Base-by-base conservation (phyloP, 805 yeast species). In the Candida pseudofarinosa region DNA sequence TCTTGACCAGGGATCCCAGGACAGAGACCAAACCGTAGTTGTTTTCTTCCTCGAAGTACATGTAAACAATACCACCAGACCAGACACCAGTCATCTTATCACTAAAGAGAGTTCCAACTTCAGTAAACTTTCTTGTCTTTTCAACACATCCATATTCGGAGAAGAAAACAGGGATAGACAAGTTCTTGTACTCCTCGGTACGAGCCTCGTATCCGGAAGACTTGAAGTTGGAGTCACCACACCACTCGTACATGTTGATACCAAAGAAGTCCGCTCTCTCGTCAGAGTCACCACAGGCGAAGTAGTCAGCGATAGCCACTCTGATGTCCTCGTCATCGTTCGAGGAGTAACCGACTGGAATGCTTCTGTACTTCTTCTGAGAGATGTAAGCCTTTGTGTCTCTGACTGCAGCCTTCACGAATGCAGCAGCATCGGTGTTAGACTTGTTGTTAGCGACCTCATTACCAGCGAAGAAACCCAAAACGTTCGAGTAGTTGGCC, bases 401-500 rank as follows among this genome's bases (percentile, higher is more conserved):
- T 66, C 99, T 83, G 48, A 93, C 76, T 14, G 98, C 96, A 23
- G 98, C 97, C 74, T 91, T 93, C 44, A 93, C 96, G 65, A 82
- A 91, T 1, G 97, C 88, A 20, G 97, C 89, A 26, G 97, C 87
- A 53, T 81, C 83, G 12, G 97, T 86, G 65, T 88, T 90, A 38
- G 88, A 69, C 35, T 66, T 68, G 58, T 87, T 88, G 65, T 90
- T 91, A 46, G 91, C 80, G 41, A 93, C 98, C 75, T 91, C 99
- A 67, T 93, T 93, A 48, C 98, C 99, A 20, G 98, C 98, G 67
- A 91, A 90, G 76, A 88, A 90, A 2, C 98, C 99, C 49, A 91
- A 73, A 15, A 88, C 78, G 66, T 91, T 91, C 38, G 83, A 67
- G 68, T 90, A 91, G 54, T 77, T 72, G 45, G 81, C 79, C 71